These are phyloP conservation scores for Henningerozyma blattae DNA, from an alignment of 805 yeast genomes.

Conservation along the genomic window DNA sequence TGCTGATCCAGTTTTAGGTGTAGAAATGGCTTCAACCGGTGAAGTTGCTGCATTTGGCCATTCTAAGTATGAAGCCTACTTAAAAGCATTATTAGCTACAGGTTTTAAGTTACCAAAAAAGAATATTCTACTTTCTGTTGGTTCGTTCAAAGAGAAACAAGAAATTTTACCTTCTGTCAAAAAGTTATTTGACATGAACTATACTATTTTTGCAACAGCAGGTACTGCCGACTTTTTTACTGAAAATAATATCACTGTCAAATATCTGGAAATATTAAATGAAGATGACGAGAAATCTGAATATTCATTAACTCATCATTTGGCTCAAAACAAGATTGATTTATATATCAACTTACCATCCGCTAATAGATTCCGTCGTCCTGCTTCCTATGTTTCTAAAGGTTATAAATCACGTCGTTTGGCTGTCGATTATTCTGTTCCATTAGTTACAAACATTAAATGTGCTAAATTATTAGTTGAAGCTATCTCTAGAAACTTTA, in stretches of 20 bases:
- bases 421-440: slow-evolving; percentile 99
- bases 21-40: slow-evolving; percentile 99
- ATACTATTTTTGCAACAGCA: slow-evolving; percentile 88
- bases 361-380: slow-evolving; percentile 94
- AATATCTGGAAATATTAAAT: slow-evolving; percentile 83
- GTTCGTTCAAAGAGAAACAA: slow-evolving; percentile 92
- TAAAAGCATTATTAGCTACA: slow-evolving; percentile 87
- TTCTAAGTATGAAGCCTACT: slow-evolving; percentile 92
- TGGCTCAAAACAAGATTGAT: slow-evolving; percentile 94
- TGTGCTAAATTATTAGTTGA: slow-evolving; percentile 92
- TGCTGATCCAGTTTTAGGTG: slow-evolving; percentile 96
- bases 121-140: slow-evolving; percentile 85
- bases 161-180: slow-evolving; percentile 83
- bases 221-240: slow-evolving; percentile 98
- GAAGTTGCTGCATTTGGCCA: slow-evolving; percentile 96
- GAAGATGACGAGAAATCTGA: slow-evolving; percentile 76
- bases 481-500: slow-evolving; percentile 64
- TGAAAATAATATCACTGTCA: slow-evolving; percentile 90
- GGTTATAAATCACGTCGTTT: slow-evolving; percentile 98
- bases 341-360: slow-evolving; percentile 95
- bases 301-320: slow-evolving; percentile 89
- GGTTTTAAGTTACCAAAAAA: slow-evolving; percentile 93
- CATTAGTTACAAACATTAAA: slow-evolving; percentile 93
- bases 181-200: slow-evolving; percentile 74
- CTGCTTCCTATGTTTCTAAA: slow-evolving; percentile 93